phyloP scores from a whole-genome alignment of 768 basidiomycete genomes.

The Ramaria rubella region DNA sequence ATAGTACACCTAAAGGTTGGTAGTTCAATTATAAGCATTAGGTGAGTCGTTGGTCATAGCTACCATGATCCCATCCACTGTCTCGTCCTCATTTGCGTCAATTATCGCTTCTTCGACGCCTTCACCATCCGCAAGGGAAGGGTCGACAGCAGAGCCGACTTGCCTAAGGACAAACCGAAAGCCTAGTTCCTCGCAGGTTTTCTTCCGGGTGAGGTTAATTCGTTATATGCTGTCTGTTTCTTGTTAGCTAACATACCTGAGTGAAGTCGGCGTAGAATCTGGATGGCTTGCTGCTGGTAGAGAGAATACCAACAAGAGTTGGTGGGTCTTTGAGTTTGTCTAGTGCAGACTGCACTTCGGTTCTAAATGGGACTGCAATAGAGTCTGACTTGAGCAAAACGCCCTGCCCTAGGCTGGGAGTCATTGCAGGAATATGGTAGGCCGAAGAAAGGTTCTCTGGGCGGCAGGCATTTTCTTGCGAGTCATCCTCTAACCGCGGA shows the following conservation, averaged over 20 bases:
- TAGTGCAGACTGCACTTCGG: conserved; percentile 54
- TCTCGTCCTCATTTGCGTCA: conserved; percentile 83
- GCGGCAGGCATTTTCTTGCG: neutral
- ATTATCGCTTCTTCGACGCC: conserved; percentile 96
- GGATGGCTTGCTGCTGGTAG: conserved; percentile 75
- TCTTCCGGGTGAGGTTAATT: conserved; percentile 27
- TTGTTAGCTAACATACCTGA: conserved; percentile 15
- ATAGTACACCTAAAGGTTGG: conserved; percentile 70
- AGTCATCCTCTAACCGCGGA: no score
- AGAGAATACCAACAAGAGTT: conserved; percentile 85
- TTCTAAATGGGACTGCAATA: conserved; percentile 63
- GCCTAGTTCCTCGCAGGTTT: conserved; percentile 84
- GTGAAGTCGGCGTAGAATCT: conserved; percentile 87
- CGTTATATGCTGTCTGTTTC: neutral
- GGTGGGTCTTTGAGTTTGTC: conserved; percentile 39
- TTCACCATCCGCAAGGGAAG: conserved; percentile 61
- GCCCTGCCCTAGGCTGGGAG: conserved; percentile 22
- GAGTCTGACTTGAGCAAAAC: conserved; percentile 73
- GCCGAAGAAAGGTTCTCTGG: neutral
- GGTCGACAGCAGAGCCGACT: conserved; percentile 53
- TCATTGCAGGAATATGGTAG: no score
- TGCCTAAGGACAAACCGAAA: conserved; percentile 77
- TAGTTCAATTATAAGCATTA: neutral
- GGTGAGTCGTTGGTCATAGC: neutral
- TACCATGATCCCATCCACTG: conserved; percentile 94